Evolutionary conservation across 2,329 filamentous ascomycete genomes (phyloP).

Genomic region (Calonectria fujianensis): DNA sequence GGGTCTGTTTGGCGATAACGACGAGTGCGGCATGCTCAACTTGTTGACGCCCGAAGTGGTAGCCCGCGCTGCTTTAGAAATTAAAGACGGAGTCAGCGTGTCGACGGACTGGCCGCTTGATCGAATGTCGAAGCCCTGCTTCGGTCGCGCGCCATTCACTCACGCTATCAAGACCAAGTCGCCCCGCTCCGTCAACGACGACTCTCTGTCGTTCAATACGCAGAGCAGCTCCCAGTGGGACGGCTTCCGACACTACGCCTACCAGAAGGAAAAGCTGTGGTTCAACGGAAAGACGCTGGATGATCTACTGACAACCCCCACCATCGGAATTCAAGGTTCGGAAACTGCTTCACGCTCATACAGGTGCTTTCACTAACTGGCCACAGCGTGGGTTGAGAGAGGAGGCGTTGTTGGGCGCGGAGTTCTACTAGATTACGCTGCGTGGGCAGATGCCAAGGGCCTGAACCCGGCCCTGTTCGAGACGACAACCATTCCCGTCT

Average conservation of each 20-base stretch:
- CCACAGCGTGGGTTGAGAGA: slow-evolving; percentile 52
- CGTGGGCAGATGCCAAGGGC: slow-evolving; percentile 62
- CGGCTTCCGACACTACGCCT: slow-evolving; percentile 62
- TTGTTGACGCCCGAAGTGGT: slow-evolving; percentile 65
- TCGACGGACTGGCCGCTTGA: slow-evolving; percentile 60
- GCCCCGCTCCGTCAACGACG: slow-evolving; percentile 58
- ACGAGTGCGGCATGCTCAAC: slow-evolving; percentile 74
- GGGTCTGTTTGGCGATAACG: slow-evolving; percentile 71
- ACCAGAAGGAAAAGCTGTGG: slow-evolving; percentile 60
- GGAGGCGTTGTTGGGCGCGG: slow-evolving; percentile 70
- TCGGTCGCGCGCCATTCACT: slow-evolving; percentile 56
- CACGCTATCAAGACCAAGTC: slow-evolving; percentile 57
- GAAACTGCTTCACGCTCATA: not conserved
- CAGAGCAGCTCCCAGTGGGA: slow-evolving; percentile 65
- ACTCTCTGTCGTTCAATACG: slow-evolving; percentile 59
- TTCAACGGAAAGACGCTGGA: slow-evolving; percentile 63
- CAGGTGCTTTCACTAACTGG: not conserved
- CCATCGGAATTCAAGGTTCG: slow-evolving; percentile 57
- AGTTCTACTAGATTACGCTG: slow-evolving; percentile 70
- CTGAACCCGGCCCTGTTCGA: slow-evolving; percentile 65
- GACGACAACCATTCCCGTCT: slow-evolving; percentile 60
- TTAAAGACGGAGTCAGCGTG: slow-evolving; percentile 56
- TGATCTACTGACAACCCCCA: slow-evolving; percentile 62
- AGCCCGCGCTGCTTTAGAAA: slow-evolving; percentile 55
- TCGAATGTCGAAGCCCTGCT: slow-evolving; percentile 59